Evolutionary conservation across 2,329 filamentous ascomycete genomes (phyloP), one percentile per base, ranked within the genome.

Genomic region (Cladosporium oxysporum): DNA sequence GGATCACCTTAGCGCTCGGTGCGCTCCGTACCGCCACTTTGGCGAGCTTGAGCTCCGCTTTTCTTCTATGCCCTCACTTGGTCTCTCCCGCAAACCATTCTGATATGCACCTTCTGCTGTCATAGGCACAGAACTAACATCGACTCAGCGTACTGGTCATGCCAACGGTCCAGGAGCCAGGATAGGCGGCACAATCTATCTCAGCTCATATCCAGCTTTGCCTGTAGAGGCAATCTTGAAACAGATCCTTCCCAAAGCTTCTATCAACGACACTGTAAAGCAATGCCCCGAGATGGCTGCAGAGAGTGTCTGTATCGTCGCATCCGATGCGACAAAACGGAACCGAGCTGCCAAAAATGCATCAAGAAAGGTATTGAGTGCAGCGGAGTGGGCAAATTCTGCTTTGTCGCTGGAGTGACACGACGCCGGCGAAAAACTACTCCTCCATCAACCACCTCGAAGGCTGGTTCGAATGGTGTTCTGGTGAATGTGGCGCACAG

Each of bases 231-330:
- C n/a, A 47, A 1, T 21, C 21, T 47, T 10, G n/a, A 47, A 16
- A 4, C n/a, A 5, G 11, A 23, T 3, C n/a, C 41, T 23, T 28
- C 11, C 2, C 8, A 23, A 52, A 52, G 23, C 23, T 52, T 18
- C 49, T 18, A 0, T 29, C 14, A 29, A 29, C 5, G 23, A n/a
- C 49, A 28, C 23, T 26, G 26, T 52, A 18, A 52, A n/a, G 26
- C 49, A 18, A 52, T 52, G 49, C 49, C 49, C 29, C 49, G 49
- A 29, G 49, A 52, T 5, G 49, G 49, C 26, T 52, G 49, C 49
- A 52, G 49, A 18, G 49, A 52, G 49, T 52, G 49, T 52, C 49
- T 52, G 2, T 52, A 52, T 52, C 49, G 49, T 29, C 49, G 49
- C 12, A 52, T 52, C 5, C 49, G 49, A 14, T 52, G 49, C 49